Evolutionary conservation across 495 filamentous ascomycete species (phyloP).

Genomic region (Pseudoneurospora amorphoporcata): DNA sequence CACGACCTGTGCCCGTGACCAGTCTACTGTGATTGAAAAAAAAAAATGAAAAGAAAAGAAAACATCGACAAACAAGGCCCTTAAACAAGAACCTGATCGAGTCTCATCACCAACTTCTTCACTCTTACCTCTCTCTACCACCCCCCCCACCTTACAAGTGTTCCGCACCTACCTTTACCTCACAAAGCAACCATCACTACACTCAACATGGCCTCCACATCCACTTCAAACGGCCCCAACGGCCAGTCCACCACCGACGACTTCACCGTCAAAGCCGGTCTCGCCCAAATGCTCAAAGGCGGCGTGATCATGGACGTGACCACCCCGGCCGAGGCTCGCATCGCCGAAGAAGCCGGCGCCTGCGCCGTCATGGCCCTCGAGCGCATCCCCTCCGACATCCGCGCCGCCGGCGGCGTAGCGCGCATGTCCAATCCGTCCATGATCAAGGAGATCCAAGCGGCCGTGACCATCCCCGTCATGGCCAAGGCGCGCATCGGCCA

Average conservation of each 20-base stretch:
- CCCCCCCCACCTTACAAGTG: not conserved
- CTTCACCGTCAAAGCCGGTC: slow-evolving; percentile 81
- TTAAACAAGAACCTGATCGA: not conserved
- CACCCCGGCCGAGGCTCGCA: slow-evolving; percentile 85
- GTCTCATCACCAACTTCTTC: not conserved
- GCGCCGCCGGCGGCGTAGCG: slow-evolving; percentile 82
- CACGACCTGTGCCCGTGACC: not conserved
- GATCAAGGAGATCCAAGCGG: slow-evolving; percentile 92
- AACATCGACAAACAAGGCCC: not conserved
- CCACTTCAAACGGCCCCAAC: too few relatives aligned
- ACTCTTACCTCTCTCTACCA: not conserved
- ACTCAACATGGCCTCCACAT: slow-evolving; percentile 8
- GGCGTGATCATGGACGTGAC: slow-evolving; percentile 99
- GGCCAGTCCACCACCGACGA: slow-evolving; percentile 8
- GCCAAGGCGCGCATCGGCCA: slow-evolving; percentile 97
- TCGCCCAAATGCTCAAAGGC: slow-evolving; percentile 96
- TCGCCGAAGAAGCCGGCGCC: slow-evolving; percentile 94
- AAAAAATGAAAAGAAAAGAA: not conserved
- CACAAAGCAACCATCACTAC: slow-evolving; percentile 2
- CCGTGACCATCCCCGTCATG: slow-evolving; percentile 99
- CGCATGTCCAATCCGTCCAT: slow-evolving; percentile 94
- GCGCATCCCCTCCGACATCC: slow-evolving; percentile 95
- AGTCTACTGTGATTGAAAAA: not conserved
- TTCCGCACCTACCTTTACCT: not conserved
- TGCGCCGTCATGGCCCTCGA: slow-evolving; percentile 97